Conservation (phyloP, 257 asterid genomes). For the Nicotiana attenuata region DNA sequence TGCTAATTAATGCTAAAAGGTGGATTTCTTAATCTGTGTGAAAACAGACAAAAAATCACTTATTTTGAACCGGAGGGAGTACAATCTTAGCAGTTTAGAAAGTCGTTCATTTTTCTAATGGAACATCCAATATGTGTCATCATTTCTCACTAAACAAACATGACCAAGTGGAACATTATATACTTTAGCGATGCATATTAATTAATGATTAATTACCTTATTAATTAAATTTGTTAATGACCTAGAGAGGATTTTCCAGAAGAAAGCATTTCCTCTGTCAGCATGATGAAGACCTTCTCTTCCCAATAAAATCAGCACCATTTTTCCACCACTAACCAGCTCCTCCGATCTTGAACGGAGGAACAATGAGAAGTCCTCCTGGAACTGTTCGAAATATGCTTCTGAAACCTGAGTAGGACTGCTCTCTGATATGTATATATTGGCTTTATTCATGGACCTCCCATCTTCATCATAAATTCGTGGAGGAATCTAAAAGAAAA, state of each 20-base stretch:
- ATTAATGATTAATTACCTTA: conserved; percentile 35
- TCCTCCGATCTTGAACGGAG: conserved; percentile 59
- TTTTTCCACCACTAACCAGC: conserved; percentile 56
- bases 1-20: no score
- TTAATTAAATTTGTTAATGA: conserved; percentile 46
- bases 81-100: neutral
- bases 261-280: conserved; percentile 56
- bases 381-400: conserved; percentile 57
- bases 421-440: conserved; percentile 57
- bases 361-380: conserved; percentile 54
- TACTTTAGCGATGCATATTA: neutral
- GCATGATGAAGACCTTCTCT: conserved; percentile 41
- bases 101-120: neutral
- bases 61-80: no score
- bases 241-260: conserved; percentile 62
- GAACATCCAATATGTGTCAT: neutral
- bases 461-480: conserved; percentile 54
- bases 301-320: conserved; percentile 71
- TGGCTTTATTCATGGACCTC: conserved; percentile 44
- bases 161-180: neutral
- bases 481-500: conserved; percentile 38
- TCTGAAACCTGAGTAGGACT: conserved; percentile 47
- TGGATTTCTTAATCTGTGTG: no score
- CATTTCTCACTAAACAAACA: neutral
- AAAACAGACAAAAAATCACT: no score